Percentiles rank a stretch among this genome's conserved stretches.
Evolutionary conservation across 2,329 filamentous ascomycete genomes (phyloP).

Genomic region (Parafenestella ontariensis): DNA sequence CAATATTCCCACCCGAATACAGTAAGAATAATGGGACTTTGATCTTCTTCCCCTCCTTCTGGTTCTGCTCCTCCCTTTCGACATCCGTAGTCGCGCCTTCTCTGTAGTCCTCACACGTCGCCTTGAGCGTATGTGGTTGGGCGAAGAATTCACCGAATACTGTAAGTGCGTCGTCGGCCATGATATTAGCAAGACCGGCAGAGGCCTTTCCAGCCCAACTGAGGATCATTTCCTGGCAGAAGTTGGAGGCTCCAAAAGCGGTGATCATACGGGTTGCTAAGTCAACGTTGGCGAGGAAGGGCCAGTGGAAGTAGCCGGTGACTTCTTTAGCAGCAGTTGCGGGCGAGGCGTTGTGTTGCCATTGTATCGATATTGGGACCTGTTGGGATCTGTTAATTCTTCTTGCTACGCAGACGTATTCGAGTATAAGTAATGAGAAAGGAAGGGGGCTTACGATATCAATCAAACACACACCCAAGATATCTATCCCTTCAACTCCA

Average conservation of each 20-base stretch:
- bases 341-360: slow-evolving; percentile 51
- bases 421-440: background rate
- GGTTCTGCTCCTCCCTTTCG: slow-evolving; percentile 58
- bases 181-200: slow-evolving; percentile 14
- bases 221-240: slow-evolving; percentile 40
- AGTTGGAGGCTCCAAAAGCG: slow-evolving; percentile 54
- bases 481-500: slow-evolving; percentile 51
- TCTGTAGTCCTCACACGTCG: slow-evolving; percentile 64
- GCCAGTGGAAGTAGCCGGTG: slow-evolving; percentile 65
- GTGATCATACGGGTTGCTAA: slow-evolving; percentile 61
- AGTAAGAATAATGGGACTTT: slow-evolving; percentile 57
- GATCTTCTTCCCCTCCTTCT: slow-evolving; percentile 54
- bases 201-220: slow-evolving; percentile 46
- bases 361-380: slow-evolving; percentile 64
- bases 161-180: slow-evolving; percentile 42
- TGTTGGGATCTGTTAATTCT: slow-evolving; percentile 28
- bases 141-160: slow-evolving; percentile 54
- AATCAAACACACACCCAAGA: slow-evolving; percentile 36
- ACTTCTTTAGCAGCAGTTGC: slow-evolving; percentile 51
- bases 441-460: slow-evolving; percentile 34
- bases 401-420: too few species aligned
- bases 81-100: slow-evolving; percentile 62
- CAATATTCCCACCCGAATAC: slow-evolving; percentile 60
- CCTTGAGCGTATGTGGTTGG: slow-evolving; percentile 54
- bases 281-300: slow-evolving; percentile 61